Base-by-base conservation (phyloP, 2,329 filamentous ascomycete species). In the Diaporthe destruens region DNA sequence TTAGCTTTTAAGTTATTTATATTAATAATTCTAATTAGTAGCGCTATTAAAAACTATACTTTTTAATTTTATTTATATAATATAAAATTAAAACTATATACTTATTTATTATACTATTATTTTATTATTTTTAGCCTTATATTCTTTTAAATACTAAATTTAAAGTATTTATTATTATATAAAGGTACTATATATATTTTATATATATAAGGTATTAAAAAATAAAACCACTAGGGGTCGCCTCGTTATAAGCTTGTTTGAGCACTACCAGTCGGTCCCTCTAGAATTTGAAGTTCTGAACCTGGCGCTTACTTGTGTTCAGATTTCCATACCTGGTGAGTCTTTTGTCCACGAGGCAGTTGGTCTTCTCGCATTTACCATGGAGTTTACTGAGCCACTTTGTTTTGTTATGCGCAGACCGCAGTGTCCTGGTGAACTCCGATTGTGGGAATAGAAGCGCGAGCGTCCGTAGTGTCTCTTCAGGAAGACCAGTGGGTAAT, bases 221-320 rank as follows among this genome's bases (percentile, higher is more conserved):
- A n/a, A n/a, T n/a, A n/a, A n/a, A n/a, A n/a, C n/a, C n/a, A n/a
- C n/a, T n/a, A 8, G 83, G 80, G 47, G 78, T 72, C 4, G 82
- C 74, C 72, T 85, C 79, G 72, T 86, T 80, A 63, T 83, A 84
- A 23, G 77, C 78, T 63, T 85, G 80, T 76, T 86, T 85, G 2
- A 87, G 74, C 0, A 83, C 80, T 0, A 84, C 78, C 0, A 87
- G 76, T 0, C 83, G 79, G 56, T 87, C 84, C 29, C 80, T 80
- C 84, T 85, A 87, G 76, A 80, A 83, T 0, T 54, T 67, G 69
- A 84, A 84, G 2, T 77, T 76, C 20, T 80, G 78, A 4, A 83
- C 77, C 12, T 78, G 79, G 6, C 82, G 76, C 49, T 81, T 78
- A 34, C 81, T 77, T 5, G 78, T 74, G 34, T 74, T 77, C 1